A percentile compares a stretch with the other conserved stretches of the same genome.
Evolutionary conservation across 2,329 filamentous ascomycete species (phyloP).

Genomic region (Neopestalotiopsis sp.): DNA sequence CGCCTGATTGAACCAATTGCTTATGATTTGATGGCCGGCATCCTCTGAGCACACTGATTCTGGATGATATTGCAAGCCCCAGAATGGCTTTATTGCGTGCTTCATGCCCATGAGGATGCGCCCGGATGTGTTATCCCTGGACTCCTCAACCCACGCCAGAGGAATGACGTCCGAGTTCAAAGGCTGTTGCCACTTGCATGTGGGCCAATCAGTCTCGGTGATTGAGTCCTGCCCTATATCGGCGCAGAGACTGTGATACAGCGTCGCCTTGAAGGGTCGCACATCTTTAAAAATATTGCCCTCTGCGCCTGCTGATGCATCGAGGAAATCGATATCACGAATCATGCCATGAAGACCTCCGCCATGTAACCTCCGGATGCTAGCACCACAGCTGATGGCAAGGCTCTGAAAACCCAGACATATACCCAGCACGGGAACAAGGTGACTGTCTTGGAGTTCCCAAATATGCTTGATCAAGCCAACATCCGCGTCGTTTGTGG

Average conservation of each 20-base stretch:
- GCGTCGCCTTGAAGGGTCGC: constrained; percentile 68
- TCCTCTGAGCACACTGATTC: constrained; percentile 85
- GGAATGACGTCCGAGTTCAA: constrained; percentile 53
- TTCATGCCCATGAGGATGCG: constrained; percentile 77
- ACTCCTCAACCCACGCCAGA: constrained; percentile 66
- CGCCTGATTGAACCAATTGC: constrained; percentile 76
- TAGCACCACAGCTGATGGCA: constrained; percentile 69
- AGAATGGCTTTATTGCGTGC: constrained; percentile 74
- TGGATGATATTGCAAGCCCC: constrained; percentile 89
- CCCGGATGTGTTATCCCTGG: constrained; percentile 43
- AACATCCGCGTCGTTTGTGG: constrained; percentile 73
- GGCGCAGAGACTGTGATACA: constrained; percentile 73
- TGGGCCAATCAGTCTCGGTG: constrained; percentile 39
- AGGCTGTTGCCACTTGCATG: constrained; percentile 43
- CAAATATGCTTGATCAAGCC: constrained; percentile 83
- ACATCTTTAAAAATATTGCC: constrained; percentile 70
- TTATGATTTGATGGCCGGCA: constrained; percentile 66
- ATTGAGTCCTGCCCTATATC: constrained; percentile 56
- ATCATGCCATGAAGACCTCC: constrained; percentile 85
- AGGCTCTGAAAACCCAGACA: constrained; percentile 90
- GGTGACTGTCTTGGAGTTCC: constrained; percentile 60
- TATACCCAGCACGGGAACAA: constrained; percentile 83
- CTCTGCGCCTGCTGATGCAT: constrained; percentile 28
- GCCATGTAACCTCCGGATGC: constrained; percentile 64
- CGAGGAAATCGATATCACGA: constrained; percentile 63